Evolutionary conservation across 495 filamentous ascomycete species (phyloP).

Genomic region (Opeltia flavorubescens): DNA sequence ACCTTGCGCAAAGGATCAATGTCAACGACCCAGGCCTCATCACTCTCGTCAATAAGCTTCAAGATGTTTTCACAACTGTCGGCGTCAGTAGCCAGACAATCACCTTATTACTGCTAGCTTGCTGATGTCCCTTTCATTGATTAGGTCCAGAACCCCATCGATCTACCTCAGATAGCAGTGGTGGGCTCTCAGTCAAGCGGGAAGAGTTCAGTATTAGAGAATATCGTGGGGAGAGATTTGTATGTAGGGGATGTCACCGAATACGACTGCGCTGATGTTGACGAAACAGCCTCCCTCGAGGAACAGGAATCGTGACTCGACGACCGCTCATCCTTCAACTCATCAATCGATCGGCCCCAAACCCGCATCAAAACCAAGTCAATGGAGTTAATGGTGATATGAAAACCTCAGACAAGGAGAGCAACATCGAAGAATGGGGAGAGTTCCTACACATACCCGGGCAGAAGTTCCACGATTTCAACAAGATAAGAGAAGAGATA

Average conservation of each 20-base stretch:
- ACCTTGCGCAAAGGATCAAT: constrained; percentile 43
- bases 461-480: constrained; percentile 98
- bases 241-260: constrained; percentile 30
- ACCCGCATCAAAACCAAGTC: constrained; percentile 30
- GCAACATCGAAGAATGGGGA: constrained; percentile 93
- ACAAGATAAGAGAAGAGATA: constrained; percentile 98
- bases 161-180: constrained; percentile 96
- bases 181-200: constrained; percentile 98
- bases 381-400: constrained; percentile 68
- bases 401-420: constrained; percentile 63
- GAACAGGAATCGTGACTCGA: constrained; percentile 93
- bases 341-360: constrained; percentile 63
- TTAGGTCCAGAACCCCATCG: constrained; percentile 92
- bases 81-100: constrained; percentile 50
- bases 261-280: constrained; percentile 3
- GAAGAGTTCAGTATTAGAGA: constrained; percentile 99
- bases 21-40: constrained; percentile 69
- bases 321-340: constrained; percentile 94
- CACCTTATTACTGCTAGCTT: background rate
- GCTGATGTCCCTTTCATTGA: constrained; percentile 1
- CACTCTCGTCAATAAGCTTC: constrained; percentile 96
- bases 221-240: constrained; percentile 99
- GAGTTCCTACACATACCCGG: constrained; percentile 98
- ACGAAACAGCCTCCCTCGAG: constrained; percentile 70
- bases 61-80: constrained; percentile 98